These are phyloP conservation scores for Hebeloma cylindrosporum DNA, from an alignment of 768 basidiomycete genomes.

Conservation along the genomic window DNA sequence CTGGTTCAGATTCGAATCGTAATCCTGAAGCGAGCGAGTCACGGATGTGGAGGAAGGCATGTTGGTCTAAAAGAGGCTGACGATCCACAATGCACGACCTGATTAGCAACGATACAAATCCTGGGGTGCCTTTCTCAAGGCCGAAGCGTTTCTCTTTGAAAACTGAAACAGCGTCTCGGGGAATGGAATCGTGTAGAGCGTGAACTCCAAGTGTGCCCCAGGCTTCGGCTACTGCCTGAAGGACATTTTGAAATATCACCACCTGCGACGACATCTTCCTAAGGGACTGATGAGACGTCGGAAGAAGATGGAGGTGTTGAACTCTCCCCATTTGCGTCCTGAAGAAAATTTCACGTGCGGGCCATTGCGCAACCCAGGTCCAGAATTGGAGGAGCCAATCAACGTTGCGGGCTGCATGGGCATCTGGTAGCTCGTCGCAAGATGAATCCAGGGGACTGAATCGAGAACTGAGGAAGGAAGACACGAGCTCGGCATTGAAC, in stretches of 20 bases:
- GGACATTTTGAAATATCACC: slow-evolving; percentile 3
- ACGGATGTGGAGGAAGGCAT: too few species aligned
- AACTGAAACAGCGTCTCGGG: slow-evolving; percentile 1
- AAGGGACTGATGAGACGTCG: slow-evolving; percentile 4
- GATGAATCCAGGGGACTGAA: not conserved
- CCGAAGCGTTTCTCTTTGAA: not conserved
- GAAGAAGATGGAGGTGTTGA: slow-evolving; percentile 6
- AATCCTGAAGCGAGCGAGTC: too few species aligned
- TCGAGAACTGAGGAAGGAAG: slow-evolving; percentile 3
- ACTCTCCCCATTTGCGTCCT: not conserved
- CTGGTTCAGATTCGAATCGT: too few species aligned
- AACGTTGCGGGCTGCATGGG: not conserved
- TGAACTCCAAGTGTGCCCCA: slow-evolving; percentile 11
- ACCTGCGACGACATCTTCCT: slow-evolving; percentile 5
- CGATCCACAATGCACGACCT: slow-evolving; percentile 1
- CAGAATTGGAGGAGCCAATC: slow-evolving; percentile 14
- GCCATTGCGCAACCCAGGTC: slow-evolving; percentile 10
- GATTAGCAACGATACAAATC: slow-evolving; percentile 5
- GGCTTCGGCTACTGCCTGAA: not conserved
- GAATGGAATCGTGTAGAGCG: slow-evolving; percentile 1
- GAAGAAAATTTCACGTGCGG: slow-evolving; percentile 1
- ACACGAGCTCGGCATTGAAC: not conserved
- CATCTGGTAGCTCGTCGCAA: not conserved
- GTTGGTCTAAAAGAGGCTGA: too few species aligned
- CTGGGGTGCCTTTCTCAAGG: not conserved